Evolutionary conservation across 192 early-diverging fungal genomes (phyloP), one percentile per base, ranked within the genome.

Genomic region (Radiomyces spectabilis): DNA sequence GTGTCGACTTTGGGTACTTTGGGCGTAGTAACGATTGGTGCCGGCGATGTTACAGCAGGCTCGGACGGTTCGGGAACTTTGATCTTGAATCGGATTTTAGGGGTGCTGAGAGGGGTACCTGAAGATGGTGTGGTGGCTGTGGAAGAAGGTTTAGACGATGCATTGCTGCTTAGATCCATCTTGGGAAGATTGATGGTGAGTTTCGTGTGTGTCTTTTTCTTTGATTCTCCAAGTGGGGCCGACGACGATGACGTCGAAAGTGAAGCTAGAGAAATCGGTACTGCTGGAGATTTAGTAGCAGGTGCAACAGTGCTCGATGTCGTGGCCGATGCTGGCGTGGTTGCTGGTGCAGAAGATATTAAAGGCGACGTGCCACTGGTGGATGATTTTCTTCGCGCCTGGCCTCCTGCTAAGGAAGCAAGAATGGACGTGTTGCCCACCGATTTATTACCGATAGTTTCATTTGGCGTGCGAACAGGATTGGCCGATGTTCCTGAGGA

Each of bases 21-120:
- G 22, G 51, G 51, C 8, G 57, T 6, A n/a, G 50, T 24, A 33
- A 25, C n/a, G 24, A 42, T 3, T 13, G 49, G 18, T 37, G 47
- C 4, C 15, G 31, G 9, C 33, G 50, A 18, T 53, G 53, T 50
- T 57, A n/a, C n/a, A n/a, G n/a, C n/a, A n/a, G n/a, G n/a, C n/a
- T n/a, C 21, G 18, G 19, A 37, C 8, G 40, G 38, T 34, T 49
- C 26, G 27, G 59, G 65, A 25, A 46, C 35, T n/a, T 68, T 68
- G 4, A 68, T 39, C 35, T 61, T 66, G 44, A 66, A 66, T 34
- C 63, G 41, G 26, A 66, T 68, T 35, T 61, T 68, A 10, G 65
- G 65, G n/a, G 65, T 61, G n/a, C 53, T 57, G 2, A 53, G 21
- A 2, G 59, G 39, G 10, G 52, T 31, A 45, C 24, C 37, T 19